Conservation (phyloP, 2,329 filamentous ascomycete species). For the Neofusicoccum laricinum region DNA sequence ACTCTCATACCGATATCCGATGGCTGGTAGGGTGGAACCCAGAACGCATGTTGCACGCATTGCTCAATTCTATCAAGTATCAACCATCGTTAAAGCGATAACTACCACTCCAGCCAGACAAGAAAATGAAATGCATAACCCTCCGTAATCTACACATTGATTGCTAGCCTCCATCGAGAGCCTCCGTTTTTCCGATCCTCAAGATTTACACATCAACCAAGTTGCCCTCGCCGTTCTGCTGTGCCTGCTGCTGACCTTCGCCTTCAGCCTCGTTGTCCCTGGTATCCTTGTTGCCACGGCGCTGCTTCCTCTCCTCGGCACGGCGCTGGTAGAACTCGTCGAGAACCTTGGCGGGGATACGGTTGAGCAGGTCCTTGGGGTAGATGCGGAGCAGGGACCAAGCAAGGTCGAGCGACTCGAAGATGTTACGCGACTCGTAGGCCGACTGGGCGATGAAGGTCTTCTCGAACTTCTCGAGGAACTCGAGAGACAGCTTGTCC, state of each 20-base stretch:
- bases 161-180: background rate
- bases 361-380: conserved; percentile 96
- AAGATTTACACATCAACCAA: conserved; percentile 15
- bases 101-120: background rate
- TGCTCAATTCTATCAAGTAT: conserved; percentile 5
- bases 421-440: conserved; percentile 89
- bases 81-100: conserved; percentile 5
- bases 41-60: background rate
- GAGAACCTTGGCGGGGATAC: conserved; percentile 57
- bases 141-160: conserved; percentile 1
- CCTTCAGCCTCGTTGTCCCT: conserved; percentile 38
- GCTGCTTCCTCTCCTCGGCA: conserved; percentile 30
- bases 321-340: conserved; percentile 51
- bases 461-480: conserved; percentile 96
- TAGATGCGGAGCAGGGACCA: conserved; percentile 97
- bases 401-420: conserved; percentile 89
- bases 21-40: too few relatives aligned
- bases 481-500: conserved; percentile 96
- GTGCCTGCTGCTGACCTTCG: conserved; percentile 6
- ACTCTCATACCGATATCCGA: background rate
- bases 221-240: conserved; percentile 5
- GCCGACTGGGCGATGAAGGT: conserved; percentile 89
- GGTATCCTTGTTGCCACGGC: conserved; percentile 44
- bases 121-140: conserved; percentile 10
- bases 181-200: background rate